Evolutionary conservation across 164 flowering plant genomes (phyloP).

Genomic region (Akebia trifoliata): DNA sequence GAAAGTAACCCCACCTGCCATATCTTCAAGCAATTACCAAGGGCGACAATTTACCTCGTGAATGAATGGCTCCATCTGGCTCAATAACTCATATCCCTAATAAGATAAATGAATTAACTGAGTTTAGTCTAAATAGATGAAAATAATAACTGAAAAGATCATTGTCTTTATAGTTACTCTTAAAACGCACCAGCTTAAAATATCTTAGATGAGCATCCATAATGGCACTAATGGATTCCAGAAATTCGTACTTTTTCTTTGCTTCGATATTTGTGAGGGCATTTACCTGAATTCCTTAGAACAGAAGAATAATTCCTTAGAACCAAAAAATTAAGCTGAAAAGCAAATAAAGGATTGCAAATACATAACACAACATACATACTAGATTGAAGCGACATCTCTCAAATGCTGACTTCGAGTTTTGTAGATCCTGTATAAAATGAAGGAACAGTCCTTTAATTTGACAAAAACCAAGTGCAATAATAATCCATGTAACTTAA

Average conservation of each 20-base stretch:
- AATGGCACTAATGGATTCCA: slow-evolving; percentile 87
- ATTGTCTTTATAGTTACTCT: background rate
- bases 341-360: slow-evolving; percentile 4
- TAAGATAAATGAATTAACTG: slow-evolving; percentile 5
- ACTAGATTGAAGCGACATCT: slow-evolving; percentile 91
- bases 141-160: background rate
- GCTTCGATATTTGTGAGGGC: slow-evolving; percentile 74
- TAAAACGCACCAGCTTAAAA: slow-evolving; percentile 64
- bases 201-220: slow-evolving; percentile 96
- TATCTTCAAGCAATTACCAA: background rate
- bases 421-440: slow-evolving; percentile 68
- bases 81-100: slow-evolving; percentile 76
- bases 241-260: slow-evolving; percentile 83
- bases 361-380: slow-evolving; percentile 35
- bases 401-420: slow-evolving; percentile 92
- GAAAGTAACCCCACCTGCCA: background rate
- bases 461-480: background rate
- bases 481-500: background rate
- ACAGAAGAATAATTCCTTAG: slow-evolving; percentile 21
- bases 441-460: background rate
- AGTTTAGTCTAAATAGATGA: background rate
- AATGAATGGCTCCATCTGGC: slow-evolving; percentile 84
- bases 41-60: slow-evolving; percentile 48
- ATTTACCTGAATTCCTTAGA: slow-evolving; percentile 75
- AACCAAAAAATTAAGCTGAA: slow-evolving; percentile 10